Base-by-base conservation (phyloP, 2,329 filamentous ascomycete genomes). In the Diplodia corticola region DNA sequence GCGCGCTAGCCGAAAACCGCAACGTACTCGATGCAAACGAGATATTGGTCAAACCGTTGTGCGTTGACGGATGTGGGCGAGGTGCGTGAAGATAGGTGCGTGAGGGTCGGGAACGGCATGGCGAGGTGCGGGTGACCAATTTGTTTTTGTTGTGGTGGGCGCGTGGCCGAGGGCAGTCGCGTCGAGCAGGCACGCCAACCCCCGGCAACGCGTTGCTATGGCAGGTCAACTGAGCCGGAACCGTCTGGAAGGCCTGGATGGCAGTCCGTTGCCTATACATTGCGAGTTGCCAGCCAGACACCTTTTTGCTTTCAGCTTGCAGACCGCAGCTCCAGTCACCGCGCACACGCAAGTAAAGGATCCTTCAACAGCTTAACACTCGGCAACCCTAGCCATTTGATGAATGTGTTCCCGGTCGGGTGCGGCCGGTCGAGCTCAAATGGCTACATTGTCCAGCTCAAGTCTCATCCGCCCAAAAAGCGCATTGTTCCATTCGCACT, bases 1-100 rank as follows among this genome's bases (percentile, higher is more conserved):
- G 57, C 57, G 28, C 57, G 57, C 57, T 44, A 61, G 40, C 57
- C 57, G 57, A 35, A 61, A 49, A 15, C n/a, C 49, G 57, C 35
- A 61, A 61, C 57, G 12, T 61, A 61, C 57, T 49, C 2, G 37
- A 13, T 44, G 22, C 33, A 44, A 37, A 24, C 22, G n/a, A 40
- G 54, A 28, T n/a, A 12, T 20, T 20, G 35, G 35, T 26, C 15
- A n/a, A 9, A 13, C 24, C 17, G 12, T 20, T n/a, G 22, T 12
- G 24, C 40, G 40, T 13, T 30, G 37, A n/a, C n/a, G n/a, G n/a
- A n/a, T 60, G 55, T 17, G 55, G 33, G 2, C n/a, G 54, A 30
- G 20, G 9, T 15, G 37, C 10, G n/a, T 46, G 55, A 60, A 4
- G 33, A 24, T 48, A 20, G 44, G n/a, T 9, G 37, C 37, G 17